Base-by-base conservation (phyloP, 345 rosid genomes). In the Conringia planisiliqua region DNA sequence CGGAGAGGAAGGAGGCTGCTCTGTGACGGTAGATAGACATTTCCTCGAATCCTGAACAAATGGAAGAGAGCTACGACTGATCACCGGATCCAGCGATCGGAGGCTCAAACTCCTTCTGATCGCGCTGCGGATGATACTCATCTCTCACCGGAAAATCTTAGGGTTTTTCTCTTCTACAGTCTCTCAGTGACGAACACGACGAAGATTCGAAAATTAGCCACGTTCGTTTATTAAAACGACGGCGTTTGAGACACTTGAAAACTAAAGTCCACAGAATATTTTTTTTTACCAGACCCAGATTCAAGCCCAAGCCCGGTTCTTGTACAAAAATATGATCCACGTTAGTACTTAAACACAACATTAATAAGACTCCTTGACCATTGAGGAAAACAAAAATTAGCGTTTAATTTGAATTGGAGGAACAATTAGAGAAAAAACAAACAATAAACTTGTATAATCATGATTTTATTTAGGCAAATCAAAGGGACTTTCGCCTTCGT, bases 1-100 rank as follows among this genome's bases (percentile, higher is more conserved):
- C 16, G 83, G 72, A 4, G 84, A 78, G 38, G 74, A 61, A 73
- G 51, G 79, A 17, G 82, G 79, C 61, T 77, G 86, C 29, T 81
- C 86, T 22, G 85, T 67, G 55, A 66, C 87, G 47, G 96, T 79
- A 57, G 89, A 85, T 69, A 90, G 81, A 65, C 64, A 76, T 71
- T 82, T 83, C 44, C 75, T 68, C 44, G 68, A 72, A 13, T 75
- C 81, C 36, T 81, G 76, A 42, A 80, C 83, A 50, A 66, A 70
- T 10, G 70, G 76, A 22, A 57, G 51, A 5, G 86, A 55, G 10
- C 9, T 47, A 32, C 68, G 58, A 43, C 11, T 66, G 3, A 33
- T 32, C 35, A 1, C 57, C 62, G 42, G 68, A 77, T 72, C 58
- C 17, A 26, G 40, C 7, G 57, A 0, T 33, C 83, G 81, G 55